Conservation (phyloP, 805 yeast species). For the Kazachstania taianensis region DNA sequence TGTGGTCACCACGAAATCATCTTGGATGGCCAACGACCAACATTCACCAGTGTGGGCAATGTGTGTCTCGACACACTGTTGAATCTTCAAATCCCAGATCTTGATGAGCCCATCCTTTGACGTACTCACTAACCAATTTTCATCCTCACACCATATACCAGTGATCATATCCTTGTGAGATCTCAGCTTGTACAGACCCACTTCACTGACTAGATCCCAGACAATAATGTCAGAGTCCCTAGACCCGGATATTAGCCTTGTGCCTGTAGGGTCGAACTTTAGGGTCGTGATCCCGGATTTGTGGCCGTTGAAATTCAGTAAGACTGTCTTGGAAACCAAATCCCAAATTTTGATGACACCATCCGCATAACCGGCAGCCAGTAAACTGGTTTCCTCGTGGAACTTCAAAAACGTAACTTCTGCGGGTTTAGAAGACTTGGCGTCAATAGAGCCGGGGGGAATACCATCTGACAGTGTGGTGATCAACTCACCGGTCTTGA, state of each 20-base stretch:
- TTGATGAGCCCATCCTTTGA: conserved; percentile 88
- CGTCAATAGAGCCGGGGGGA: conserved; percentile 63
- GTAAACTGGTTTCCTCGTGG: conserved; percentile 50
- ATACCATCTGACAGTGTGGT: conserved; percentile 47
- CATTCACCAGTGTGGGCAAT: conserved; percentile 90
- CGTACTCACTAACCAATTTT: conserved; percentile 60
- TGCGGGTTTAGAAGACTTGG: conserved; percentile 49
- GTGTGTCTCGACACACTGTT: conserved; percentile 90
- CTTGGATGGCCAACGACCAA: conserved; percentile 62
- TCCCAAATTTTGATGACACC: conserved; percentile 93
- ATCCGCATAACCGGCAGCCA: conserved; percentile 86
- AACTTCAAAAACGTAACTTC: conserved; percentile 53
- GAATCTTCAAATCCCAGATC: conserved; percentile 84
- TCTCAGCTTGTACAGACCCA: conserved; percentile 73
- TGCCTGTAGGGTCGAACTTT: conserved; percentile 69
- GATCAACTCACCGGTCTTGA: conserved; percentile 74
- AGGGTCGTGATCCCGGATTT: conserved; percentile 64
- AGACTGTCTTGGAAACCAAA: conserved; percentile 61
- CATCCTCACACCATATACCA: conserved; percentile 48
- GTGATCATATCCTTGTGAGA: conserved; percentile 89
- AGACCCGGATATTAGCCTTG: conserved; percentile 78
- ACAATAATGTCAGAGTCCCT: conserved; percentile 73
- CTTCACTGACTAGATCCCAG: conserved; percentile 94
- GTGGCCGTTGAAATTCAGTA: conserved; percentile 87
- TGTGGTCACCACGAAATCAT: conserved; percentile 49